Evolutionary conservation across 2,329 filamentous ascomycete species (phyloP).

Genomic region (Trichophyton rubrum): DNA sequence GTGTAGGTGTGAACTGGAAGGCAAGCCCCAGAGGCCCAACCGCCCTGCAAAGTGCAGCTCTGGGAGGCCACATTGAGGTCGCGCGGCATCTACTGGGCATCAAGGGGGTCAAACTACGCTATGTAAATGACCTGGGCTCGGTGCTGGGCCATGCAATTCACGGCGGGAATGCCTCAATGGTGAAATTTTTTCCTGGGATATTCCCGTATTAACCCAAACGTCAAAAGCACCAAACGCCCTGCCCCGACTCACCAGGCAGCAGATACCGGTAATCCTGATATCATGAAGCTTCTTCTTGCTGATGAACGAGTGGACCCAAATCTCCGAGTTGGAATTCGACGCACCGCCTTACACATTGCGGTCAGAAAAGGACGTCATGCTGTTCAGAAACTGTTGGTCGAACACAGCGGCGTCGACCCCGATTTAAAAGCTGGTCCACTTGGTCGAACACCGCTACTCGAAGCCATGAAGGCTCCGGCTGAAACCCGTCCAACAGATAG

Average conservation of each 20-base stretch:
- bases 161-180: neutral
- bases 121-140: neutral
- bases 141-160: neutral
- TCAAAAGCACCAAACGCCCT: neutral
- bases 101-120: neutral
- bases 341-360: conserved; percentile 5
- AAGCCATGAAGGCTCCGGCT: neutral
- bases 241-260: neutral
- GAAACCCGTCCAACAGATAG: neutral
- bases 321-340: conserved; percentile 15
- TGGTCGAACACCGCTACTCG: neutral
- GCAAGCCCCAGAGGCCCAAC: neutral
- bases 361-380: neutral
- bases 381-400: neutral
- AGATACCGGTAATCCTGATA: neutral
- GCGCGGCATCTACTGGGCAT: neutral
- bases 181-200: neutral
- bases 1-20: neutral
- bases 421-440: neutral
- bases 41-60: neutral
- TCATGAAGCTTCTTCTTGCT: neutral
- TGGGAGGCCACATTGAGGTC: neutral
- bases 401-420: neutral
- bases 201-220: neutral
- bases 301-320: conserved; percentile 19